Percentiles rank a stretch among this genome's conserved stretches.
These are phyloP conservation scores for Sporothrix luriei DNA, from an alignment of 2,329 filamentous ascomycete species.

Conservation along the genomic window DNA sequence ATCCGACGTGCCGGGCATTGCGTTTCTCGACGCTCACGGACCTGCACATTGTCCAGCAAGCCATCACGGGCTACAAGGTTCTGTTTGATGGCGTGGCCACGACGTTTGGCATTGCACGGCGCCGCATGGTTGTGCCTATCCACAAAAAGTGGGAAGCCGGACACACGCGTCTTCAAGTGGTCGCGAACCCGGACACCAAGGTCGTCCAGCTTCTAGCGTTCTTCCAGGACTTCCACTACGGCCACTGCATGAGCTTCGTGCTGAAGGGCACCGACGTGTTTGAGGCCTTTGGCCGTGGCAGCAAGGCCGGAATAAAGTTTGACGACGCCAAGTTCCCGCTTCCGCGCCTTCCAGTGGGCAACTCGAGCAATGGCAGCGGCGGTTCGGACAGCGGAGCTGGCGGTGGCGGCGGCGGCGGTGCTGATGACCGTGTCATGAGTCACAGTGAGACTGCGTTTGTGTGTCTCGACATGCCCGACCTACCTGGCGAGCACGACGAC, in stretches of 20 bases:
- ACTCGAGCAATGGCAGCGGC: slow-evolving; percentile 36
- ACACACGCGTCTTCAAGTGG: slow-evolving; percentile 77
- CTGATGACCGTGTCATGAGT: slow-evolving; percentile 39
- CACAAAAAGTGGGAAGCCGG: slow-evolving; percentile 92
- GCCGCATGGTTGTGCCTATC: slow-evolving; percentile 87
- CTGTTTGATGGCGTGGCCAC: slow-evolving; percentile 71
- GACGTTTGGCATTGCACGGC: slow-evolving; percentile 78
- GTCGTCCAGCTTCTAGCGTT: slow-evolving; percentile 79
- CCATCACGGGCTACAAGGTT: slow-evolving; percentile 78
- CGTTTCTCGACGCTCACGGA: slow-evolving; percentile 67
- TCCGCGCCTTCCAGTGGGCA: slow-evolving; percentile 62
- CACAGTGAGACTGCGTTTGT: slow-evolving; percentile 66
- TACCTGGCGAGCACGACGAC: slow-evolving; percentile 91
- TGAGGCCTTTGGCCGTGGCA: slow-evolving; percentile 67
- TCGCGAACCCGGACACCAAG: slow-evolving; percentile 69
- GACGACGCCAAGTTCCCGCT: slow-evolving; percentile 90
- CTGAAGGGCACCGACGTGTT: slow-evolving; percentile 83
- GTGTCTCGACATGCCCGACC: slow-evolving; percentile 83
- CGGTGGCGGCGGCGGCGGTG: slow-evolving; percentile 36
- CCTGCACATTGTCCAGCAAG: slow-evolving; percentile 76
- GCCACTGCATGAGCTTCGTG: slow-evolving; percentile 84
- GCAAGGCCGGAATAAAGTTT: slow-evolving; percentile 73
- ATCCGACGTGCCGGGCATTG: slow-evolving; percentile 70
- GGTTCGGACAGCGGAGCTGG: background rate
- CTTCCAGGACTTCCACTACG: slow-evolving; percentile 84